These are phyloP conservation scores for Aspergillus diversus DNA, from an alignment of 495 filamentous ascomycete genomes.

Conservation along the genomic window DNA sequence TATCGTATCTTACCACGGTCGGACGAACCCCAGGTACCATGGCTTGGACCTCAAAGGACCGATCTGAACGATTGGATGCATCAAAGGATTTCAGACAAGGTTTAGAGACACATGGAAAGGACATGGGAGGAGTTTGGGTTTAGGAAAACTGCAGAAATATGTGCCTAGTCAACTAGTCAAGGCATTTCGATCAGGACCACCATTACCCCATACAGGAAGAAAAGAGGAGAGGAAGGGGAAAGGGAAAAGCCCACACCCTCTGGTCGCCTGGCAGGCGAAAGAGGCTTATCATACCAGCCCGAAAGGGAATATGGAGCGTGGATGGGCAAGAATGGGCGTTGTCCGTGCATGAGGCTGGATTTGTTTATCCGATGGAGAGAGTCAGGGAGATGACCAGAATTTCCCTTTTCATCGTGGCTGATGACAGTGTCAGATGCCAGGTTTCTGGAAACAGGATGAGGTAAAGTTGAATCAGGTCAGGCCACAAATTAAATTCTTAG, in stretches of 20 bases:
- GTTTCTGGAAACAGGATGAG: neutral
- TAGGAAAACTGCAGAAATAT: neutral
- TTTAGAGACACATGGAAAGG: conserved; percentile 2
- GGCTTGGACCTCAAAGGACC: neutral
- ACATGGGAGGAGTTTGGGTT: neutral
- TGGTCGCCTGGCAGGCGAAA: neutral
- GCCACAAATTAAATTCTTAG: too few species aligned
- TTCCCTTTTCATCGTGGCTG: conserved; percentile 4
- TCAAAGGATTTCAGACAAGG: conserved; percentile 5
- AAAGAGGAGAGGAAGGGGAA: neutral
- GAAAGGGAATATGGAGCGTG: neutral
- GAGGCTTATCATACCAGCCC: conserved; percentile 14
- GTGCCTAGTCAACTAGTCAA: too few species aligned
- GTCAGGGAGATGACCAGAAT: conserved; percentile 1
- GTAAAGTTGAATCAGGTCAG: neutral
- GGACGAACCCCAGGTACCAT: neutral
- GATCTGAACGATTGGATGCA: neutral
- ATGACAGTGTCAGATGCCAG: conserved; percentile 23
- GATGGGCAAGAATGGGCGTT: neutral
- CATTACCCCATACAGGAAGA: neutral
- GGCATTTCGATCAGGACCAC: neutral
- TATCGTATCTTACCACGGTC: neutral
- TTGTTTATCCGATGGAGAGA: conserved; percentile 4
- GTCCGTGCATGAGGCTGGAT: conserved; percentile 19
- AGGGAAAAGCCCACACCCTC: neutral